Evolutionary conservation across 176 grass and related monocot genomes (phyloP), one percentile per base, ranked within the genome.

Genomic region (Paspalum vaginatum): DNA sequence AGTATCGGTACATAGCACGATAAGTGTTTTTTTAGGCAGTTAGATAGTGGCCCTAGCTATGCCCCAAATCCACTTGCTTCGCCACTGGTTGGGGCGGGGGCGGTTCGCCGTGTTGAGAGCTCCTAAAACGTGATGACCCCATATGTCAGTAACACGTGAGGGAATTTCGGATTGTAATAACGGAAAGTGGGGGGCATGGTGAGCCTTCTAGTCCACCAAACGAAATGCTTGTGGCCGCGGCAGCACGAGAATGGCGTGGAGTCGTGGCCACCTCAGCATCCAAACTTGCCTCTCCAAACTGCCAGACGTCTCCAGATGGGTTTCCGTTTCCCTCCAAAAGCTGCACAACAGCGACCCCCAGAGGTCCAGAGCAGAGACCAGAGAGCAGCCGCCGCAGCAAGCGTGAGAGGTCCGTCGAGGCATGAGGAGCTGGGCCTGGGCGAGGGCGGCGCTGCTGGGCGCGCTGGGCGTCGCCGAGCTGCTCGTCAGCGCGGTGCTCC

Each of bases 381-480:
- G n/a, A n/a, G n/a, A n/a, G n/a, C n/a, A n/a, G n/a, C n/a, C n/a
- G n/a, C n/a, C n/a, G n/a, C n/a, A n/a, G n/a, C n/a, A n/a, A n/a
- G n/a, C n/a, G n/a, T n/a, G n/a, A n/a, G n/a, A n/a, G n/a, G n/a
- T n/a, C n/a, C n/a, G n/a, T n/a, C n/a, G n/a, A n/a, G n/a, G 7
- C 1, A 86, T 81, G 84, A 49, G 13, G 85, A 53, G 27, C n/a
- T n/a, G 77, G 76, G 15, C 5, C 6, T n/a, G 55, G 11, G 3
- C 75, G 12, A 37, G 53, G 63, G 44, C 63, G 61, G 51, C 4
- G 78, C 49, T 85, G 76, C 40, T 80, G 14, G n/a, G n/a, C n/a
- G n/a, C n/a, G n/a, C n/a, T n/a, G n/a, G 61, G 24, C 78, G 71
- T 26, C 5, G 85, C 63, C 8, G 94, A 97, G 84, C 86, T 97